Evolutionary conservation across 768 basidiomycete species (phyloP), one percentile per base, ranked within the genome.

Genomic region (Mycena sanguinolenta): DNA sequence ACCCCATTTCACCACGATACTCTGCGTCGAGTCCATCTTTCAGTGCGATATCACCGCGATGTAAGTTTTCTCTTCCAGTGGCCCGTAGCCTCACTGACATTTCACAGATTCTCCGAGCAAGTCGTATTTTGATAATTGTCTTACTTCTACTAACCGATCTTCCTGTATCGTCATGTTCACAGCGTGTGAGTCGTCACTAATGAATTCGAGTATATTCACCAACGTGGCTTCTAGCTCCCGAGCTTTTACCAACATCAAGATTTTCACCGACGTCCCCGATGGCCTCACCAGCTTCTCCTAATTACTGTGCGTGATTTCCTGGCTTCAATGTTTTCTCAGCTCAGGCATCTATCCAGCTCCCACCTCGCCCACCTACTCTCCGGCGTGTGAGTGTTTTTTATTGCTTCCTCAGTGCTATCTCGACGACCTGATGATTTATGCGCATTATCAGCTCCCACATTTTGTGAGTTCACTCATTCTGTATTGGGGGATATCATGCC

Each of bases 11-110:
- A 3, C 96, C 95, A 16, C 88, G 92, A 1, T 95, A 95, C 77
- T 95, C 95, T 14, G 95, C 95, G 2, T 92, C 95, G 34, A 94
- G 92, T 77, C 96, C 96, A 0, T 94, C 92, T 0, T 97, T 96
- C 85, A 95, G 93, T 73, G 95, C 95, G 28, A 91, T 94, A n/a
- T 95, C 95, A n/a, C 96, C 95, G 14, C 87, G 92, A 79, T 95
- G 92, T 94, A 84, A 84, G 92, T 84, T 12, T 53, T 52, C 4
- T 44, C 58, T 6, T 58, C 55, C 73, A 66, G 58, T 61, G 70
- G 2, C 70, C 65, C 44, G 62, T 72, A 16, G 39, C 14, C 61
- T 75, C 21, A 82, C n/a, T 92, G 16, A 97, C 94, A 82, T 92
- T 91, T 69, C 10, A 5, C 10, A 34, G 32, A 34, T 10, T 34